phyloP scores from a whole-genome alignment of 768 basidiomycete species.

The Lactifluus rugatus region DNA sequence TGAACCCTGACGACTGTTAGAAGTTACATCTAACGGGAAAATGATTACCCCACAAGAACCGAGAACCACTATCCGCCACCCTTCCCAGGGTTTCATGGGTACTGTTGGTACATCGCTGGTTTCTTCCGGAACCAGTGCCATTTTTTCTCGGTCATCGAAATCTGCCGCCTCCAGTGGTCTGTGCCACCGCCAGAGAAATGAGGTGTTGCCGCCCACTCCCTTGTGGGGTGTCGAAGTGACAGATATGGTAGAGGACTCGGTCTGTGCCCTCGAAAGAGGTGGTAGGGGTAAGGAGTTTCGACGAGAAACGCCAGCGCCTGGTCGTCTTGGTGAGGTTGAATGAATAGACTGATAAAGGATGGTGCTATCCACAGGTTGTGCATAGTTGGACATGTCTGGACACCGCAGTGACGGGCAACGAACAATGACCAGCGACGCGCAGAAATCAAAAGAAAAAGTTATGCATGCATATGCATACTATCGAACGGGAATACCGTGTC shows the following conservation, averaged over 20 bases:
- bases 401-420: neutral
- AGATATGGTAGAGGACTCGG: slow-evolving; percentile 4
- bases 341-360: slow-evolving; percentile 14
- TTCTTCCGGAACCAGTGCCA: slow-evolving; percentile 11
- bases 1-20: slow-evolving; percentile 44
- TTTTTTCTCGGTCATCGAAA: slow-evolving; percentile 14
- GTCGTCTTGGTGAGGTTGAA: slow-evolving; percentile 15
- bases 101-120: neutral
- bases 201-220: neutral
- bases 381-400: slow-evolving; percentile 11
- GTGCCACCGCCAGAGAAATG: slow-evolving; percentile 13
- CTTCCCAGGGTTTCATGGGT: slow-evolving; percentile 28
- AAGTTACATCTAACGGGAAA: neutral
- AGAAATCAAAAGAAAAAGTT: neutral
- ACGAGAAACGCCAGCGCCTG: slow-evolving; percentile 17
- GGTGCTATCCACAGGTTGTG: slow-evolving; percentile 4
- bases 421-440: neutral
- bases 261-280: slow-evolving; percentile 7
- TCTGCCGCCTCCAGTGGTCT: neutral
- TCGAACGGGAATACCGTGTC: slow-evolving; percentile 1
- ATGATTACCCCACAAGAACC: slow-evolving; percentile 39
- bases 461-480: neutral
- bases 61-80: slow-evolving; percentile 45
- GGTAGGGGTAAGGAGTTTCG: slow-evolving; percentile 8
- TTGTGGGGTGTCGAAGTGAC: neutral